Conservation (phyloP, 2,329 filamentous ascomycete species). For the Emmonsiellopsis sp. region DNA sequence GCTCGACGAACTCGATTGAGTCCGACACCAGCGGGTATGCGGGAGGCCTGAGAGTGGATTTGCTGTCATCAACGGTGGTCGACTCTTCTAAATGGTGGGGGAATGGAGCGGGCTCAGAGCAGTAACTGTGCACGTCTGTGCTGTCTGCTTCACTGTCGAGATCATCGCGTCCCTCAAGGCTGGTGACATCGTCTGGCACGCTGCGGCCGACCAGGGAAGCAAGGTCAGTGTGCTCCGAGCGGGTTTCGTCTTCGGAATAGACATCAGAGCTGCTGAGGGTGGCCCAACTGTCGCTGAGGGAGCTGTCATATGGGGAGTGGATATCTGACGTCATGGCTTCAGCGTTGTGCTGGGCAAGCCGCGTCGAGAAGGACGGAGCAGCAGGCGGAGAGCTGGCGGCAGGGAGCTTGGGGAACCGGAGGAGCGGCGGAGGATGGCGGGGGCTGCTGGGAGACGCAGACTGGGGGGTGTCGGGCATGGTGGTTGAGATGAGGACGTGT, state of each 20-base stretch:
- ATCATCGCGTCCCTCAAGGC: slow-evolving; percentile 32
- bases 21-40: slow-evolving; percentile 16
- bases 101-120: slow-evolving; percentile 15
- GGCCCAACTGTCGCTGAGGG: slow-evolving; percentile 39
- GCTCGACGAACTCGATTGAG: slow-evolving; percentile 36
- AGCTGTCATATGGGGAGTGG: slow-evolving; percentile 17
- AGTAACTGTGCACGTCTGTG: slow-evolving; percentile 23
- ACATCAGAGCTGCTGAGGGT: slow-evolving; percentile 35
- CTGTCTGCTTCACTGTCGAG: slow-evolving; percentile 25
- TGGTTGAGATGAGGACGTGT: slow-evolving; percentile 4
- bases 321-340: slow-evolving; percentile 28
- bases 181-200: slow-evolving; percentile 36
- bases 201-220: slow-evolving; percentile 36
- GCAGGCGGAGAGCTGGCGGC: slow-evolving; percentile 31
- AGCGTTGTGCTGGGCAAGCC: slow-evolving; percentile 6
- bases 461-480: slow-evolving; percentile 2
- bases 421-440: slow-evolving; percentile 27
- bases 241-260: slow-evolving; percentile 36
- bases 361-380: slow-evolving; percentile 29
- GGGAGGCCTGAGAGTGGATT: neutral
- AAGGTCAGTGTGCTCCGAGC: slow-evolving; percentile 35
- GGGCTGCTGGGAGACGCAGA: slow-evolving; percentile 18
- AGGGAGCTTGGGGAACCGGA: slow-evolving; percentile 35
- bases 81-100: slow-evolving; percentile 1
- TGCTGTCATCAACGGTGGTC: neutral